These are phyloP conservation scores for Vigna unguiculata DNA, from an alignment of 306 rosid genomes.

Conservation along the genomic window DNA sequence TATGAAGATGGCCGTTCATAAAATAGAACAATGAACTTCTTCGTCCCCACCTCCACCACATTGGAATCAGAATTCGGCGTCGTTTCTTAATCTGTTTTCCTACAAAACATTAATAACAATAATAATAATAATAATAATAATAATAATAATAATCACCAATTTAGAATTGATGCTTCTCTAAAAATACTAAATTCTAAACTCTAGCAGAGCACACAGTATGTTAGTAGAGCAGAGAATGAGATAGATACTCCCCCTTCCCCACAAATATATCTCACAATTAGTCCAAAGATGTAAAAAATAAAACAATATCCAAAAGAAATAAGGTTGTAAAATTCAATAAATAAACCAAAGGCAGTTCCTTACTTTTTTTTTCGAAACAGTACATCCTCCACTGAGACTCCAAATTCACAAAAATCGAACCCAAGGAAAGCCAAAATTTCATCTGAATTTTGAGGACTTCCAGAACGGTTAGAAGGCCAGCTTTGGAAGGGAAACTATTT, in stretches of 20 bases:
- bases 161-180: constrained; percentile 19
- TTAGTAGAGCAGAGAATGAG: constrained; percentile 10
- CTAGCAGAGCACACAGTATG: neutral
- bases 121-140: neutral
- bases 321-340: constrained; percentile 21
- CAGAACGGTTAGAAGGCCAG: constrained; percentile 75
- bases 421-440: constrained; percentile 79
- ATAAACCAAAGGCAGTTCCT: constrained; percentile 52
- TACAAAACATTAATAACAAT: constrained; percentile 35
- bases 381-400: constrained; percentile 61
- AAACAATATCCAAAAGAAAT: neutral
- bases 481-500: constrained; percentile 64
- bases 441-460: constrained; percentile 84
- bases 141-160: constrained; percentile 9
- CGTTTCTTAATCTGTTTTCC: constrained; percentile 62
- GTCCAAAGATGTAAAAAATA: constrained; percentile 18
- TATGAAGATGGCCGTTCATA: constrained; percentile 50
- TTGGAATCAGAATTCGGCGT: constrained; percentile 49
- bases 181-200: neutral
- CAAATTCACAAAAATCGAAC: constrained; percentile 60
- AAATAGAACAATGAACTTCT: constrained; percentile 52
- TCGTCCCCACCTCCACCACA: constrained; percentile 69
- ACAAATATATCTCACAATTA: neutral
- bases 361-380: constrained; percentile 58
- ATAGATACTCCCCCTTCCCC: constrained; percentile 18